Evolutionary conservation across 148 eudicot genomes (phyloP).

Genomic region (Chenopodium quinoa): DNA sequence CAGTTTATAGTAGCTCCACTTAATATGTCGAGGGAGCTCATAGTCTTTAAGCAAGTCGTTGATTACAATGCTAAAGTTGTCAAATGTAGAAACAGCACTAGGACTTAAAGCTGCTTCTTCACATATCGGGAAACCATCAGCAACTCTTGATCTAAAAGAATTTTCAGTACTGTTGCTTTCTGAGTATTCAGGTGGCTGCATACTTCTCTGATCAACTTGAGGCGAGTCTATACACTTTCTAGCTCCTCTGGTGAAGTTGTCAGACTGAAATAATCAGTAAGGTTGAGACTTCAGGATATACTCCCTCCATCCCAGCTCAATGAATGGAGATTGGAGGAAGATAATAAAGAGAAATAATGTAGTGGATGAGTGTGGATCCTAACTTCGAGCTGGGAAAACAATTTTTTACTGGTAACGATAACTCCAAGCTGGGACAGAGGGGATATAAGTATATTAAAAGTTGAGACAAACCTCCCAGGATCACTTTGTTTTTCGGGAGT

Average conservation of each 20-base stretch:
- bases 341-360: no score
- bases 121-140: background rate
- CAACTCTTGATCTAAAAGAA: background rate
- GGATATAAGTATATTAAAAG: background rate
- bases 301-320: background rate
- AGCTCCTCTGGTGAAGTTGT: background rate
- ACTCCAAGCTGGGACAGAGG: background rate
- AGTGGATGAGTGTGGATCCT: background rate
- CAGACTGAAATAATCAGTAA: background rate
- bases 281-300: background rate
- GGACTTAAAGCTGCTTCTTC: background rate
- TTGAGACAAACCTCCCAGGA: background rate
- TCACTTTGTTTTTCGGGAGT: slow-evolving; percentile 24
- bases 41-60: slow-evolving; percentile 45
- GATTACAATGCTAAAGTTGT: slow-evolving; percentile 32
- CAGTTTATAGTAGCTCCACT: slow-evolving; percentile 44
- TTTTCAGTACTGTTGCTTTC: background rate
- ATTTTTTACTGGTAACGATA: background rate
- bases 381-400: background rate
- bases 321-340: background rate
- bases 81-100: slow-evolving; percentile 1
- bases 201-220: background rate
- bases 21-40: slow-evolving; percentile 39
- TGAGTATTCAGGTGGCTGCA: slow-evolving; percentile 2
- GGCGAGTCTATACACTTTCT: background rate